phyloP scores from a whole-genome alignment of 192 early-diverging fungal species.

The Diversispora epigaea region DNA sequence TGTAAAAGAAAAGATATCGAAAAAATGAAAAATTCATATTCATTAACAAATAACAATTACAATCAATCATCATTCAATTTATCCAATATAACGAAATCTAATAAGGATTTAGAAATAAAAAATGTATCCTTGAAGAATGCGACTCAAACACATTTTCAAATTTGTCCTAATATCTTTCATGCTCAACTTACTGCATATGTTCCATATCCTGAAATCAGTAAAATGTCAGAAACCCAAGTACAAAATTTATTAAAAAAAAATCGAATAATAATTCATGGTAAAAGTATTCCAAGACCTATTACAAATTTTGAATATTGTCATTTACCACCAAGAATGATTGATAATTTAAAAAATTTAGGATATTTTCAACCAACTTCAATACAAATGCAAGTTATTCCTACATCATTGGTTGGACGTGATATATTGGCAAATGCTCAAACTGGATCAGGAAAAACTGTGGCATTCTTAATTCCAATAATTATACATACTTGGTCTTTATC shows the following conservation, averaged over 20 bases:
- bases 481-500: constrained; percentile 39
- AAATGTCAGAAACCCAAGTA: constrained; percentile 17
- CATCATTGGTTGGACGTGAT: constrained; percentile 48
- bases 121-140: not conserved
- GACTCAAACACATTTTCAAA: not conserved
- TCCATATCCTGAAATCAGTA: constrained; percentile 4
- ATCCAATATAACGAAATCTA: not conserved
- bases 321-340: constrained; percentile 39
- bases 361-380: constrained; percentile 37
- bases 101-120: not conserved
- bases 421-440: constrained; percentile 52
- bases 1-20: constrained; percentile 28
- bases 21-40: not conserved
- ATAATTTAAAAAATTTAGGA: constrained; percentile 38
- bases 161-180: constrained; percentile 8
- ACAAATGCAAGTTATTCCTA: constrained; percentile 44
- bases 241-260: constrained; percentile 37
- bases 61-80: no score
- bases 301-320: constrained; percentile 46
- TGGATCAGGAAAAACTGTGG: constrained; percentile 53
- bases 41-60: not conserved
- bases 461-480: constrained; percentile 50
- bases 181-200: constrained; percentile 11
- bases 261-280: constrained; percentile 44
- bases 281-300: constrained; percentile 45